Evolutionary conservation across 148 eudicot genomes (phyloP), one percentile per base, ranked within the genome.

Genomic region (Silene latifolia): DNA sequence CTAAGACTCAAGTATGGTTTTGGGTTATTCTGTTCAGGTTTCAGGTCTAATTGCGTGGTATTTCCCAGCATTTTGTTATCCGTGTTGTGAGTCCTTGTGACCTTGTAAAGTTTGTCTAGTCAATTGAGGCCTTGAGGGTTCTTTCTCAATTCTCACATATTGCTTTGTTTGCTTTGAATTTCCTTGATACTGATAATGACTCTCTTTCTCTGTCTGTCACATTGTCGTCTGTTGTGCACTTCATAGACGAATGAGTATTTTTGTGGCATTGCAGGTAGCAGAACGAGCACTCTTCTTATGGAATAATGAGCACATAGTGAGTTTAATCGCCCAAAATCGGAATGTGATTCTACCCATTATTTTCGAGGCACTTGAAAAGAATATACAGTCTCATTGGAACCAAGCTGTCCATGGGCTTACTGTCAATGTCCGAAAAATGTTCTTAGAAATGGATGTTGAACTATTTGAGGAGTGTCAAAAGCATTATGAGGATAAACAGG

Each of bases 231-330:
- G 46, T 10, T n/a, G 27, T 46, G 8, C 2, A 19, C 57, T 10
- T 51, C 1, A 13, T 23, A 19, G 27, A 21, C 51, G 21, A 29
- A 53, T 29, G 4, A 54, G 13, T 66, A 18, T 51, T 13, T 44
- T 20, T 18, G 66, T 79, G 64, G 48, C 21, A 14, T 68, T 82
- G 82, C 90, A 90, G 95, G 88, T 90, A 73, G 92, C 95, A 46
- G 95, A 90, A 79, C 86, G 90, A 77, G 86, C 92, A 18, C 89
- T 90, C 25, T 88, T 87, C 66, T 70, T 90, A 72, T 90, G 95
- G 95, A 90, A 90, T 32, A 90, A 87, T 29, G 95, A 90, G 62
- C 92, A 88, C 74, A 88, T 90, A 60, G 92, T 90, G 39, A 84
- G 86, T 68, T 83, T 90, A 78, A 90, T 90, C 9, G 90, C 90